Evolutionary conservation across 2,329 filamentous ascomycete genomes (phyloP).

Genomic region (Pseudogymnoascus sp.): DNA sequence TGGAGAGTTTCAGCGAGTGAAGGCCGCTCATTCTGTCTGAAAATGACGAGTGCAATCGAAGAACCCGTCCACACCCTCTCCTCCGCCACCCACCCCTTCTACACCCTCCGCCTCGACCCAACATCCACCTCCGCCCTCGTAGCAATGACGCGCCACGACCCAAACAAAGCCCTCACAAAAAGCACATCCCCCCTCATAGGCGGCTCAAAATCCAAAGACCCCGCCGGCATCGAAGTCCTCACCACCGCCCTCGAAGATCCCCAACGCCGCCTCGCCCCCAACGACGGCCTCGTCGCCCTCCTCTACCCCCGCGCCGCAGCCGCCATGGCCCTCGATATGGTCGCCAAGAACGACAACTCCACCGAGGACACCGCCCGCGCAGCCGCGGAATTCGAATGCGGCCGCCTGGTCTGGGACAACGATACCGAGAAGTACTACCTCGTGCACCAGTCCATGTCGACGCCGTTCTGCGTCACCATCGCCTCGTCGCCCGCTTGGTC

Average conservation of each 20-base stretch:
- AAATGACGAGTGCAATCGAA: slow-evolving; percentile 46
- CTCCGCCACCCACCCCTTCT: slow-evolving; percentile 55
- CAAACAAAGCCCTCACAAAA: slow-evolving; percentile 38
- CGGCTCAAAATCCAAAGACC: slow-evolving; percentile 16
- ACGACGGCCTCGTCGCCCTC: slow-evolving; percentile 57
- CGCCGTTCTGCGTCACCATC: slow-evolving; percentile 53
- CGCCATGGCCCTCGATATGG: slow-evolving; percentile 48
- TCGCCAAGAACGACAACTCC: slow-evolving; percentile 33
- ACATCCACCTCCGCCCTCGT: slow-evolving; percentile 56
- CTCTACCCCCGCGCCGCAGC: slow-evolving; percentile 60
- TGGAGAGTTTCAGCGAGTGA: slow-evolving; percentile 55
- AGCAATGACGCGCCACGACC: slow-evolving; percentile 51
- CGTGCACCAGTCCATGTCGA: slow-evolving; percentile 54
- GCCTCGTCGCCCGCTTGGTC: slow-evolving; percentile 51
- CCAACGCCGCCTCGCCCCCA: slow-evolving; percentile 43
- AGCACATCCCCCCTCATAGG: slow-evolving; percentile 17
- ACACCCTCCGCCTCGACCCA: slow-evolving; percentile 55
- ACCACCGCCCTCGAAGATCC: slow-evolving; percentile 50
- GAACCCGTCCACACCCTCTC: slow-evolving; percentile 60
- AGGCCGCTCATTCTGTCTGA: slow-evolving; percentile 51
- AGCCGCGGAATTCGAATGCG: slow-evolving; percentile 60
- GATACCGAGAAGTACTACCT: slow-evolving; percentile 51
- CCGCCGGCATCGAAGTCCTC: slow-evolving; percentile 37
- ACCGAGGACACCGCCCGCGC: slow-evolving; percentile 51
- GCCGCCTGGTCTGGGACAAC: slow-evolving; percentile 62